Conservation (phyloP, 176 grass and related monocot genomes). For the Poa pratensis region DNA sequence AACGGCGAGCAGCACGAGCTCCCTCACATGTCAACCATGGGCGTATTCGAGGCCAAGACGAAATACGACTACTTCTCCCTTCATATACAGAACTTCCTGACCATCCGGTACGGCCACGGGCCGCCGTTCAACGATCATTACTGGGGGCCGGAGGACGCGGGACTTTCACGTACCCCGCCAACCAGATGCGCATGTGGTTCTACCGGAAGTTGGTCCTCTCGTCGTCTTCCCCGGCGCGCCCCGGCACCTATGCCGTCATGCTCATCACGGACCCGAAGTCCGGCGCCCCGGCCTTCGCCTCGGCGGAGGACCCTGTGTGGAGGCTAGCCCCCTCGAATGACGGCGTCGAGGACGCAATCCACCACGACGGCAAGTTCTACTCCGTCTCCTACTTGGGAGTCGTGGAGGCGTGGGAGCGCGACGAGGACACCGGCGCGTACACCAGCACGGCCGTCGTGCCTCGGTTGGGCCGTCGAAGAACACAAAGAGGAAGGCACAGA, state of each 20-base stretch:
- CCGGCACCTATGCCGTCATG: background rate
- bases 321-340: background rate
- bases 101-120: background rate
- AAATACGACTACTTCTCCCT: background rate
- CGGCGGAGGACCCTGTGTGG: background rate
- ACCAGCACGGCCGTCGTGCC: background rate
- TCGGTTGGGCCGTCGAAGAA: background rate
- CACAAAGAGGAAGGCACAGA: background rate
- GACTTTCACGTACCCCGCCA: background rate
- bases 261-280: background rate
- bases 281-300: background rate
- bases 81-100: background rate
- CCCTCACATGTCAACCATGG: constrained; percentile 21
- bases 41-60: background rate
- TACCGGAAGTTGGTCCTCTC: background rate
- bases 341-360: background rate
- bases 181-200: background rate
- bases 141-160: background rate
- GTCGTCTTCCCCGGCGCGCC: background rate
- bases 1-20: background rate
- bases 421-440: background rate
- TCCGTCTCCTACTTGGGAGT: background rate
- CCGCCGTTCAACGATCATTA: background rate
- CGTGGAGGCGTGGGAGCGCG: background rate
- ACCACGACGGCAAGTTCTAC: background rate